A percentile compares a stretch with the other conserved stretches of the same genome.
Conservation (phyloP, 306 rosid species). For the Medicago ruthenica region DNA sequence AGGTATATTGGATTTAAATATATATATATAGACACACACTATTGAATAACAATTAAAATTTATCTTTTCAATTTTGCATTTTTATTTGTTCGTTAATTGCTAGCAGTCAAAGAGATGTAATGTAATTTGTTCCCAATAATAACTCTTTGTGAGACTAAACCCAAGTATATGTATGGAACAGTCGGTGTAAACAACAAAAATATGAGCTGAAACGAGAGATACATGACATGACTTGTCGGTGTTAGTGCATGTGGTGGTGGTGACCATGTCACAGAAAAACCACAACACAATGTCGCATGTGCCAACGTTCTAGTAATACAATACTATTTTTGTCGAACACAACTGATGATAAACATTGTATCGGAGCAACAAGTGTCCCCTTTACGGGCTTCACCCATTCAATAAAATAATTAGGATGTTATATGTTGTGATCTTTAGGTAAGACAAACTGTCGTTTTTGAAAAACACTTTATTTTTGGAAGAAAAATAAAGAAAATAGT, state of each 20-base stretch:
- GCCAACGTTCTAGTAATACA: conserved; percentile 25
- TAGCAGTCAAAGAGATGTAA: too few relatives aligned
- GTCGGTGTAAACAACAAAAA: conserved; percentile 2
- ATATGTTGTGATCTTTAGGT: conserved; percentile 1
- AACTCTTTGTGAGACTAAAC: neutral
- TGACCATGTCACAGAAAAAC: conserved; percentile 36
- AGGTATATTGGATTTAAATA: too few relatives aligned
- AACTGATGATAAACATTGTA: neutral
- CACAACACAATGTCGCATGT: conserved; percentile 46
- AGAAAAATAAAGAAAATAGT: neutral
- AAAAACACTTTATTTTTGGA: neutral
- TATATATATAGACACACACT: too few relatives aligned
- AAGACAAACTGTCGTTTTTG: conserved; percentile 41
- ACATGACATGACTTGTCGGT: conserved; percentile 40
- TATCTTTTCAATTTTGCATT: too few relatives aligned
- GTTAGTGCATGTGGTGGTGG: conserved; percentile 49
- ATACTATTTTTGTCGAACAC: neutral
- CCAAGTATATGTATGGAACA: neutral
- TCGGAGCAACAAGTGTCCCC: conserved; percentile 26
- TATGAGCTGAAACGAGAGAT: conserved; percentile 40
- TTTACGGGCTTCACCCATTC: neutral
- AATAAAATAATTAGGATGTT: conserved; percentile 26
- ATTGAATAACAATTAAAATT: too few relatives aligned
- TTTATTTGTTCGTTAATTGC: too few relatives aligned
- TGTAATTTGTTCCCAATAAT: neutral